Conservation (phyloP, 73 alveolate genomes). For the Paramecium biaurelia region DNA sequence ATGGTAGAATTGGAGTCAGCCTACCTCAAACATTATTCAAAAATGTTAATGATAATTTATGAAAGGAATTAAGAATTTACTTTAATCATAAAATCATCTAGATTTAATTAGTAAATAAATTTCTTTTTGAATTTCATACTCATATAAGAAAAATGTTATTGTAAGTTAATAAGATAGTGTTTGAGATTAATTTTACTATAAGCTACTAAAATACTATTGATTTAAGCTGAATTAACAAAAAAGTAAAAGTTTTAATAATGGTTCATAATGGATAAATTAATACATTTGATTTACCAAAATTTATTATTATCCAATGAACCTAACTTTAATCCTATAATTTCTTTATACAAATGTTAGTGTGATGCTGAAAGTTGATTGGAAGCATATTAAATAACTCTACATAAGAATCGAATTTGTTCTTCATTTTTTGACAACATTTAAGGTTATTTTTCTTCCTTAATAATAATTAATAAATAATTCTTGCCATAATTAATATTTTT, state of each 20-base stretch:
- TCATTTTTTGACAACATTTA: neutral
- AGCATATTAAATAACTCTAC: neutral
- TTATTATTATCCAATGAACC: neutral
- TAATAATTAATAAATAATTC: neutral
- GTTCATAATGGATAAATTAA: neutral
- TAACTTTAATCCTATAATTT: neutral
- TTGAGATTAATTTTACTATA: neutral
- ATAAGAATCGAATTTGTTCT: neutral
- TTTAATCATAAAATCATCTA: neutral
- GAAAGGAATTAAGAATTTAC: neutral
- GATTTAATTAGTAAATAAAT: neutral
- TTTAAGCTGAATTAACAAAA: neutral
- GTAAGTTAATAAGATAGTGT: neutral
- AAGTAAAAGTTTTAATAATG: neutral
- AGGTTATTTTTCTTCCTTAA: neutral
- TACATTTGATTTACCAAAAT: neutral
- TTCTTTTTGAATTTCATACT: neutral
- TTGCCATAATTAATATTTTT: neutral
- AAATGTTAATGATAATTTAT: neutral
- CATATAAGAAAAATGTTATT: neutral
- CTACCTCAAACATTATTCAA: neutral
- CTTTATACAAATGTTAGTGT: neutral
- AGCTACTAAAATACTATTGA: neutral
- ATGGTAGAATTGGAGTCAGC: neutral
- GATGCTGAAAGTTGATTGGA: neutral